Base-by-base conservation (phyloP, 225 moss, liverwort and hornwort genomes). In the Marchantia paleacea region DNA sequence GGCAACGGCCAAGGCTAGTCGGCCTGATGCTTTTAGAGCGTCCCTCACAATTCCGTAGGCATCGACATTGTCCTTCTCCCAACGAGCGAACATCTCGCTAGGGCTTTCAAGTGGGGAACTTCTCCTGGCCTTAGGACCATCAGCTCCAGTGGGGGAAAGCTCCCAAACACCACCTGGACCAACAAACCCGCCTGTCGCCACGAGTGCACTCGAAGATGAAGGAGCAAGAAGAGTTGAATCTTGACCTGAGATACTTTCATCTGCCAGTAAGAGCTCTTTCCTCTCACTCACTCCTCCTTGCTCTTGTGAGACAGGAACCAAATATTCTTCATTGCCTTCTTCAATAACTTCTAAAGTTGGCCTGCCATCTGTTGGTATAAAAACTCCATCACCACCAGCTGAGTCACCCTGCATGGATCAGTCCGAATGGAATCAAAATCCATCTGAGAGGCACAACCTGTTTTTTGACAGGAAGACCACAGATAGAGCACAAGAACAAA, bases 1-100 rank as follows among this genome's bases (percentile, higher is more conserved):
- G 78, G 95, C 99, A 57, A 95, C 93, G 86, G 99, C 99, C 68
- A 95, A 87, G 68, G 99, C 92, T 71, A 99, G 85, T 75, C 95
- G 90, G 84, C 99, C 99, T 79, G 88, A 88, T 55, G 95, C 90
- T 82, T 94, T 92, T 79, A 99, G 84, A 25, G 99, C 95, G 86
- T 99, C 99, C 84, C 94, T 90, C 15, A 99, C 99, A 86, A 99
- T 88, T 78, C 83, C 91, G 65, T 92, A 91, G 22, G 95, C 90
- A 86, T 89, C 91, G 66, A 99, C 93, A 30, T 85, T 87, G 67
- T 91, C 92, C 73, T 79, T 90, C 83, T 95, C 92, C 99, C 99
- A 99, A 24, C 99, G 89, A 25, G 90, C 87, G 80, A 99, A 90
- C 99, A 99, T 95, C 61, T 99, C 99, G 58, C 89, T 90, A 73